Evolutionary conservation across 2,329 filamentous ascomycete species (phyloP).

Genomic region (Conoideocrella luteorostrata): DNA sequence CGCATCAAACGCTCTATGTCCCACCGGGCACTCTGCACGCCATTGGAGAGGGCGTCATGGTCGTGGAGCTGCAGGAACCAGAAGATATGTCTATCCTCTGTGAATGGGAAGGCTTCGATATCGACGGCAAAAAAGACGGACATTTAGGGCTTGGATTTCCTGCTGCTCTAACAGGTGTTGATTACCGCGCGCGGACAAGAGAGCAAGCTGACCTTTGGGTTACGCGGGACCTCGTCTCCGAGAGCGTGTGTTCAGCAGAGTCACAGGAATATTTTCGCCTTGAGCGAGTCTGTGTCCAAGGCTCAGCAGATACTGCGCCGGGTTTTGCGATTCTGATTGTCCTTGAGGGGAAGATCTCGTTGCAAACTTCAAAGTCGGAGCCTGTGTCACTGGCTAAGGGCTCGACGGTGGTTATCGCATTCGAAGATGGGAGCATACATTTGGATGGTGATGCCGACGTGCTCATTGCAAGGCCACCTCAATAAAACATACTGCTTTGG

Average conservation of each 20-base stretch:
- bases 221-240: neutral
- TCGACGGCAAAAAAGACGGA: constrained; percentile 11
- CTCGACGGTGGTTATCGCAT: constrained; percentile 11
- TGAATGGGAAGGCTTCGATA: constrained; percentile 12
- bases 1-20: constrained; percentile 15
- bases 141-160: constrained; percentile 14
- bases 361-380: constrained; percentile 5
- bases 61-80: constrained; percentile 16
- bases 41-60: constrained; percentile 15
- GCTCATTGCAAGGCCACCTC: constrained; percentile 13
- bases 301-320: neutral
- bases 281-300: constrained; percentile 9
- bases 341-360: neutral
- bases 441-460: constrained; percentile 11
- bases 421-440: constrained; percentile 10
- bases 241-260: constrained; percentile 6
- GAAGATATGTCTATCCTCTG: constrained; percentile 14
- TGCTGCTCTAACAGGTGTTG: constrained; percentile 13
- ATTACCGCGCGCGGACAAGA: constrained; percentile 5
- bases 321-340: too few relatives aligned
- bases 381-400: constrained; percentile 7
- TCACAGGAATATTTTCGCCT: constrained; percentile 13
- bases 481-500: too few relatives aligned
- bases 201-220: constrained; percentile 9
- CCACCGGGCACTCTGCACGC: constrained; percentile 15